A percentile compares a stretch with the other conserved stretches of the same genome.
These are phyloP conservation scores for Fusarium sp. DNA, from an alignment of 2,329 filamentous ascomycete species.

Conservation along the genomic window DNA sequence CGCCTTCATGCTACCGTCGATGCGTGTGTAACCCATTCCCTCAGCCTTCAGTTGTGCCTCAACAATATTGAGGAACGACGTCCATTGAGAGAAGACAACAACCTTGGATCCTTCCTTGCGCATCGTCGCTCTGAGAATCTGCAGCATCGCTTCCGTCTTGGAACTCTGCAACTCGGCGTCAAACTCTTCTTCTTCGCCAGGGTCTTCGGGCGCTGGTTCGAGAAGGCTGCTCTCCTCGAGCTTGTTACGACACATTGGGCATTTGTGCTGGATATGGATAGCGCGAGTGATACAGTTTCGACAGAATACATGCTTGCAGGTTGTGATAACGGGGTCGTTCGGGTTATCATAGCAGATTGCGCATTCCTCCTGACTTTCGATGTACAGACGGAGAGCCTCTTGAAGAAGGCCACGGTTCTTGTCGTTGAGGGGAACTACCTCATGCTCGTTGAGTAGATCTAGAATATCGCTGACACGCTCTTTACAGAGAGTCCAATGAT, in stretches of 20 bases:
- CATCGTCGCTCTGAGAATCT: constrained; percentile 77
- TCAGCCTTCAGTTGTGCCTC: constrained; percentile 72
- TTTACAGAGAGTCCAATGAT: constrained; percentile 87
- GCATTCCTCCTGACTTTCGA: constrained; percentile 86
- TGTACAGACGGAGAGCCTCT: constrained; percentile 77
- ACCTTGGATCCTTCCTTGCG: constrained; percentile 73
- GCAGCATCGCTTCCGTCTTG: constrained; percentile 83
- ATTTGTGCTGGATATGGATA: constrained; percentile 80
- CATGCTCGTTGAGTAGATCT: constrained; percentile 72
- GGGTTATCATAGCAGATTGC: constrained; percentile 81
- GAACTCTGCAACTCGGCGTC: constrained; percentile 77
- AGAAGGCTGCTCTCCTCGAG: constrained; percentile 70
- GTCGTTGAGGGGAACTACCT: constrained; percentile 74
- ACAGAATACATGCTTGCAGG: constrained; percentile 86
- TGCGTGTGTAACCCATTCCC: constrained; percentile 73
- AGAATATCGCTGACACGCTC: constrained; percentile 79
- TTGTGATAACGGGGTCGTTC: constrained; percentile 80
- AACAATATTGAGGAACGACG: constrained; percentile 77
- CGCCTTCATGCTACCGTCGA: constrained; percentile 84
- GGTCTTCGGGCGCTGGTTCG: constrained; percentile 69
- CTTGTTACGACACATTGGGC: constrained; percentile 82
- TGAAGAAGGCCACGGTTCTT: constrained; percentile 80
- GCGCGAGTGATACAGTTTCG: constrained; percentile 77
- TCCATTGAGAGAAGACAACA: constrained; percentile 83
- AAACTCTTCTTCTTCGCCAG: constrained; percentile 60